These are phyloP conservation scores for Alternaria alternata DNA, from an alignment of 2,329 filamentous ascomycete genomes.

Conservation along the genomic window DNA sequence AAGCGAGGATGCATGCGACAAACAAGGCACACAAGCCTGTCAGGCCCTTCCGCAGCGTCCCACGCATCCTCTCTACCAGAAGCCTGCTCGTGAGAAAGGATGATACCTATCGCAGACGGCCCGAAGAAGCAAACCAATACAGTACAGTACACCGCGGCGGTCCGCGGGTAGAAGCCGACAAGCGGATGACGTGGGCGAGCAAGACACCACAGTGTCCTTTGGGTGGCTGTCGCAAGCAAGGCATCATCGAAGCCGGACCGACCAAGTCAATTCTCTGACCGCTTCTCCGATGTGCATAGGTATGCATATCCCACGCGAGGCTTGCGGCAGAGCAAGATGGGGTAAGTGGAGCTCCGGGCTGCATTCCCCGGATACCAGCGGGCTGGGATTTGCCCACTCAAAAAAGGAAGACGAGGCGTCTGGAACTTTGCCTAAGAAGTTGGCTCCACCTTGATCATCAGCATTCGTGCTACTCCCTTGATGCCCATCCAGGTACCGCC, in stretches of 20 bases:
- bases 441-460: constrained; percentile 18
- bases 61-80: constrained; percentile 21
- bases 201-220: constrained; percentile 17
- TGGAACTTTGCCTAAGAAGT: constrained; percentile 17
- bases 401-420: constrained; percentile 25
- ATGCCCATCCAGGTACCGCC: constrained; percentile 3
- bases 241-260: constrained; percentile 13
- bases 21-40: constrained; percentile 10
- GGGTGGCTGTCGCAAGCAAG: constrained; percentile 20
- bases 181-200: constrained; percentile 19
- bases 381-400: constrained; percentile 23
- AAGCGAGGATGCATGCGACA: constrained; percentile 19
- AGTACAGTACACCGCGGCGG: constrained; percentile 1
- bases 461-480: constrained; percentile 10
- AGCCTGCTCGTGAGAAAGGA: constrained; percentile 7
- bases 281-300: constrained; percentile 25
- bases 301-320: constrained; percentile 35
- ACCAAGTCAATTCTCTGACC: constrained; percentile 34
- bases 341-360: constrained; percentile 34
- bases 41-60: constrained; percentile 16
- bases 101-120: constrained; percentile 17
- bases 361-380: constrained; percentile 35
- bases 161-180: constrained; percentile 16
- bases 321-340: constrained; percentile 27
- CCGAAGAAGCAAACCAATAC: constrained; percentile 24